Percentiles rank a stretch among this genome's conserved stretches.
Evolutionary conservation across 129 eudicot species (phyloP).

Genomic region (Flaveria robusta): DNA sequence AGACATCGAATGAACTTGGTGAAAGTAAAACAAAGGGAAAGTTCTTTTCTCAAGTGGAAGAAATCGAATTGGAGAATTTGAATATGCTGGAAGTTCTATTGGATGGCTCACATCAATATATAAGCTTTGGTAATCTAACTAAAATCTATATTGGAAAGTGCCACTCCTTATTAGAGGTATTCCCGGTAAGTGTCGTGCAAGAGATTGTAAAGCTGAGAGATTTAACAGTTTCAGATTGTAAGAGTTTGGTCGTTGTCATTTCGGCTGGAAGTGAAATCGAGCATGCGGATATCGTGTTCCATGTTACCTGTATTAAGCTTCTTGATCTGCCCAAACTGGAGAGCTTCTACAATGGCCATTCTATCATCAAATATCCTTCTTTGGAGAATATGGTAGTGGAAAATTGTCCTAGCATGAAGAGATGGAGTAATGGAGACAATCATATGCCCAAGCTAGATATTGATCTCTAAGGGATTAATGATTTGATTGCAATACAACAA

Average conservation of each 20-base stretch:
- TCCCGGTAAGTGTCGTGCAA: slow-evolving; percentile 1
- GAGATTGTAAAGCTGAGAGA: slow-evolving; percentile 8
- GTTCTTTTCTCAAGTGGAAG: slow-evolving; percentile 6
- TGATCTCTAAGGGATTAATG: neutral
- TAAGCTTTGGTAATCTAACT: neutral
- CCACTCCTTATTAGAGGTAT: neutral
- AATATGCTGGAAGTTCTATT: neutral
- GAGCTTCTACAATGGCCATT: slow-evolving; percentile 2
- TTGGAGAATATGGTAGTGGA: neutral
- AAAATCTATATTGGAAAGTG: neutral
- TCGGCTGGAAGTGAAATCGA: neutral
- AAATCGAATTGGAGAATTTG: neutral
- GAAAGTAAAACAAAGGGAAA: neutral
- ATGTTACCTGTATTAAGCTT: neutral
- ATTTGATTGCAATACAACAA: neutral
- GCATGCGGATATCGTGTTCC: neutral
- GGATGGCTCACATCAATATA: slow-evolving; percentile 9
- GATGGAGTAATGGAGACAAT: slow-evolving; percentile 7
- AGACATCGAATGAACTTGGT: neutral
- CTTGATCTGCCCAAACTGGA: neutral
- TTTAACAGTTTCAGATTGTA: neutral
- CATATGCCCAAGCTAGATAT: neutral
- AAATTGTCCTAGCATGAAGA: neutral
- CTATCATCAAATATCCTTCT: slow-evolving; percentile 1
- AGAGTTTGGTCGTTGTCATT: neutral